Conservation (phyloP, 2,329 filamentous ascomycete species). For the Hyphodiscus sp. region DNA sequence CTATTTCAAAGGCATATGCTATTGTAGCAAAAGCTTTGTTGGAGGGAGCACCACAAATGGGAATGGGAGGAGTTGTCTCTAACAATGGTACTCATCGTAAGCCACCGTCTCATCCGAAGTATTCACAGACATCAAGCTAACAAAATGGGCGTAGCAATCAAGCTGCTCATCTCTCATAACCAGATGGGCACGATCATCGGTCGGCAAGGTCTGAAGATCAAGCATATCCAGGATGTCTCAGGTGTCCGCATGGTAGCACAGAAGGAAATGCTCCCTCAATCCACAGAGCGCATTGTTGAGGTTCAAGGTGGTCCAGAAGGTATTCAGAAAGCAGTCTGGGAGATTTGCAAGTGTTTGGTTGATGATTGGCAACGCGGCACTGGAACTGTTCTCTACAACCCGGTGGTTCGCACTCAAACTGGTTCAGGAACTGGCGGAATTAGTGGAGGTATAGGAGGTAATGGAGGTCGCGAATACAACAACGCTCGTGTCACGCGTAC, state of each 20-base stretch:
- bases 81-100: slow-evolving; percentile 92
- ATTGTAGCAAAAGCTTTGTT: slow-evolving; percentile 87
- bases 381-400: slow-evolving; percentile 96
- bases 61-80: slow-evolving; percentile 86
- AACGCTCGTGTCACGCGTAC: slow-evolving; percentile 80
- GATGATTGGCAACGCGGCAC: slow-evolving; percentile 98
- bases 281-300: slow-evolving; percentile 95
- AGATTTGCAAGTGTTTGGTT: slow-evolving; percentile 96
- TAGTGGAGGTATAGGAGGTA: slow-evolving; percentile 40
- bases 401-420: slow-evolving; percentile 78
- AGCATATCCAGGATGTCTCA: slow-evolving; percentile 95
- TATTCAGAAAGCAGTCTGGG: slow-evolving; percentile 94
- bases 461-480: slow-evolving; percentile 49
- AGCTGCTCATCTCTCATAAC: slow-evolving; percentile 97
- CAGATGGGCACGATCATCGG: slow-evolving; percentile 99
- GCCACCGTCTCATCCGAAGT: slow-evolving; percentile 31
- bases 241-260: slow-evolving; percentile 98
- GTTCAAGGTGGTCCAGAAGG: slow-evolving; percentile 91
- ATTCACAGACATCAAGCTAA: not conserved
- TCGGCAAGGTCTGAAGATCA: slow-evolving; percentile 94
- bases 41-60: slow-evolving; percentile 89
- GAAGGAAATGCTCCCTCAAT: slow-evolving; percentile 99
- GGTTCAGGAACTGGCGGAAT: slow-evolving; percentile 39
- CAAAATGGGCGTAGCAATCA: slow-evolving; percentile 61
- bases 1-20: slow-evolving; percentile 86